phyloP scores from a whole-genome alignment of 192 early-diverging fungal species.

The Coemansia sp. region DNA sequence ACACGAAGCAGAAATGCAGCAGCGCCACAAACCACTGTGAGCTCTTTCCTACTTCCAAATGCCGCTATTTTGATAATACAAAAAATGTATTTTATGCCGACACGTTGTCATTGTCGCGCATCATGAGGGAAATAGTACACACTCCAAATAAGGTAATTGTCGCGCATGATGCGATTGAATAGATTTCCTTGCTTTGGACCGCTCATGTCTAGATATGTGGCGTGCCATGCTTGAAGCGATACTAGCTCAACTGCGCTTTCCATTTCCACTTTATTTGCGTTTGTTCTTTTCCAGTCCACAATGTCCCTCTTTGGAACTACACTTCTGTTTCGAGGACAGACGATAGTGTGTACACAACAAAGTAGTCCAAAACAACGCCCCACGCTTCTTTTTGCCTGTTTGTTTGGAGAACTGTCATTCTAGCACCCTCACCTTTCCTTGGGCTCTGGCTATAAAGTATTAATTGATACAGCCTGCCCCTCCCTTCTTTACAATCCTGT shows the following conservation, averaged over 20 bases:
- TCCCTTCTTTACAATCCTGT: background rate
- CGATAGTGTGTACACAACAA: background rate
- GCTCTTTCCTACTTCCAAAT: background rate
- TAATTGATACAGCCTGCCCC: background rate
- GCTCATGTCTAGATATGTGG: background rate
- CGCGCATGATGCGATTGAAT: background rate
- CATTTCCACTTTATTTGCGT: background rate
- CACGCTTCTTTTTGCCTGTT: background rate
- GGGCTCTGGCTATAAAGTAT: background rate
- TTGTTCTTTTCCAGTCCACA: background rate
- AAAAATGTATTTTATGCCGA: background rate
- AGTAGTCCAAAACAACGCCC: background rate
- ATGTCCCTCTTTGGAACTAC: background rate
- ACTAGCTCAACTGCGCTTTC: background rate
- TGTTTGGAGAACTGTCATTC: background rate
- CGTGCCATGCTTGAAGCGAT: background rate
- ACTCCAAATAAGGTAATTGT: background rate
- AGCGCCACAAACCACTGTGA: background rate
- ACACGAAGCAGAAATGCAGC: background rate
- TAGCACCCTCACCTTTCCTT: background rate
- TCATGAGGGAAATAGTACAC: background rate
- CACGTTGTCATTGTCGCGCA: constrained; percentile 5
- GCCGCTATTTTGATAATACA: background rate
- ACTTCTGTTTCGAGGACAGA: background rate
- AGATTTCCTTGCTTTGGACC: background rate